A percentile compares a stretch with the other conserved stretches of the same genome.
Conservation (phyloP, 129 eudicot species). For the Dittrichia graveolens region DNA sequence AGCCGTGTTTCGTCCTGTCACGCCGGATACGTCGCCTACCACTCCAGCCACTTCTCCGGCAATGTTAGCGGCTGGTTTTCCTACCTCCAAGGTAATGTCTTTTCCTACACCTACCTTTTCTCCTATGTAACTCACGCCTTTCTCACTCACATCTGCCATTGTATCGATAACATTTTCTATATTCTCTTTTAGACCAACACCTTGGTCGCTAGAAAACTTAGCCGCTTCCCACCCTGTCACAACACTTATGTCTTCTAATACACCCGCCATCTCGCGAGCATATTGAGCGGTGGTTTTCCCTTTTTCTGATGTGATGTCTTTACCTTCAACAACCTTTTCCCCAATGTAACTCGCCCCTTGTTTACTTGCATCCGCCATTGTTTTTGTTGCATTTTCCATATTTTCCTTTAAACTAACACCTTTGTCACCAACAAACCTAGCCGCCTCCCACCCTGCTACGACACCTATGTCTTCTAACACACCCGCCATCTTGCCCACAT, state of each 20-base stretch:
- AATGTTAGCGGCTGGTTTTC: neutral
- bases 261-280: constrained; percentile 36
- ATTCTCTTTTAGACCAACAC: no score
- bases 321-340: constrained; percentile 40
- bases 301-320: constrained; percentile 41
- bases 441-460: constrained; percentile 52
- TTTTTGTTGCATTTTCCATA: constrained; percentile 32
- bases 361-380: neutral
- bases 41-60: constrained; percentile 2
- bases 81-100: neutral
- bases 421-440: constrained; percentile 35
- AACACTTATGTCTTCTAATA: neutral
- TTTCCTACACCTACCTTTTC: constrained; percentile 1
- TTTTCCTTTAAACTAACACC: constrained; percentile 45
- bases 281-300: constrained; percentile 41
- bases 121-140: neutral
- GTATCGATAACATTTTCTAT: no score
- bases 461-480: constrained; percentile 42
- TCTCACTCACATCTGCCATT: neutral
- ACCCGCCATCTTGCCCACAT: constrained; percentile 45
- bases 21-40: neutral
- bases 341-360: constrained; percentile 25
- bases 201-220: no score
- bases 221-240: neutral
- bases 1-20: neutral